Conservation (phyloP, 164 flowering plant species). For the Kingdonia uniflora region DNA sequence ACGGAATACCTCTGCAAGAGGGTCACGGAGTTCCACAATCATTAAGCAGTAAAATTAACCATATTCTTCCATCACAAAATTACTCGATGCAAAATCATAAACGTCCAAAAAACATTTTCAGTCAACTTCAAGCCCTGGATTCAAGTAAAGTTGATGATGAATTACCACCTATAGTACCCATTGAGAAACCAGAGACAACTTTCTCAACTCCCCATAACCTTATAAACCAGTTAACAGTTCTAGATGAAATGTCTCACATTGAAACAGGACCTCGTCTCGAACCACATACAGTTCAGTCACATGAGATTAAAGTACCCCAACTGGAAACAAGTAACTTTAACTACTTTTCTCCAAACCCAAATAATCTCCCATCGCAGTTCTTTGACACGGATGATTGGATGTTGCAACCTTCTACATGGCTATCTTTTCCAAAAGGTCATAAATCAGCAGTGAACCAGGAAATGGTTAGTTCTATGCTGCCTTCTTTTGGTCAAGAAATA, state of each 20-base stretch:
- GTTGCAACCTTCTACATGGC: slow-evolving; percentile 25
- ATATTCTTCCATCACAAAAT: too few relatives aligned
- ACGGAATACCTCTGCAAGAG: slow-evolving; percentile 24
- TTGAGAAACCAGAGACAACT: neutral
- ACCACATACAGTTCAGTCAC: neutral
- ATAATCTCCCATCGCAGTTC: slow-evolving; percentile 11
- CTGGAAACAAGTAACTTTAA: slow-evolving; percentile 25
- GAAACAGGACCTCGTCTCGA: slow-evolving; percentile 19
- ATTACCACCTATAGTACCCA: neutral
- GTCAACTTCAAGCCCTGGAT: slow-evolving; percentile 14
- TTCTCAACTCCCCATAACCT: slow-evolving; percentile 15
- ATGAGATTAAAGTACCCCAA: slow-evolving; percentile 25
- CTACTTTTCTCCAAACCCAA: slow-evolving; percentile 26
- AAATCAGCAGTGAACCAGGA: slow-evolving; percentile 18
- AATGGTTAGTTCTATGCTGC: slow-evolving; percentile 20
- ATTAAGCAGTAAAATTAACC: too few relatives aligned
- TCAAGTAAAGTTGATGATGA: slow-evolving; percentile 21
- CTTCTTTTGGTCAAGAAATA: slow-evolving; percentile 39
- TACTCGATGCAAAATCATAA: too few relatives aligned
- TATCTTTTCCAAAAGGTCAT: slow-evolving; percentile 23
- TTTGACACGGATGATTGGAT: slow-evolving; percentile 42
- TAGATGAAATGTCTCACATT: slow-evolving; percentile 14
- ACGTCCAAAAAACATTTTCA: slow-evolving; percentile 7
- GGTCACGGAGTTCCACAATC: neutral
- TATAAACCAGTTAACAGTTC: slow-evolving; percentile 17